Percentiles rank a stretch among this genome's conserved stretches.
Evolutionary conservation across 495 filamentous ascomycete genomes (phyloP).

Genomic region (Penicillium arizonense): DNA sequence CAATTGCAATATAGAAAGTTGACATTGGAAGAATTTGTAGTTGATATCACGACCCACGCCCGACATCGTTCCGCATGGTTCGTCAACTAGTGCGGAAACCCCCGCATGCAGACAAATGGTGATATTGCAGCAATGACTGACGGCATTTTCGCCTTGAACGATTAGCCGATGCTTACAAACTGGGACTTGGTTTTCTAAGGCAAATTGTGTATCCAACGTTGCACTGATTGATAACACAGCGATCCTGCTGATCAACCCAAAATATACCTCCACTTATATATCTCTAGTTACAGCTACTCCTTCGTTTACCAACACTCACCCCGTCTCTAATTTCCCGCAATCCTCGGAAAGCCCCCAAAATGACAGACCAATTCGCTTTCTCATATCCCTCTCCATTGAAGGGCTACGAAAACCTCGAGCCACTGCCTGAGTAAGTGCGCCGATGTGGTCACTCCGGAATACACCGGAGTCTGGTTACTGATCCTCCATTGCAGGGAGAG

Average conservation of each 20-base stretch:
- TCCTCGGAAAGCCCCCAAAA: constrained; percentile 5
- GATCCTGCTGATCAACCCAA: background rate
- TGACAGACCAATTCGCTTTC: constrained; percentile 39
- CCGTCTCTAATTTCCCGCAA: background rate
- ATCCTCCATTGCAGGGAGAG: constrained; percentile 29
- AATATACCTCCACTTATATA: background rate
- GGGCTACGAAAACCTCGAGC: constrained; percentile 62
- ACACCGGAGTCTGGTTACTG: background rate
- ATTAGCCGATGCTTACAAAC: background rate
- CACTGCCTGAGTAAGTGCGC: constrained; percentile 57
- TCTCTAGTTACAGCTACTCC: background rate
- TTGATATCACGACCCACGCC: no score
- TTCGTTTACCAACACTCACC: background rate
- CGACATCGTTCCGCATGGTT: constrained; percentile 26
- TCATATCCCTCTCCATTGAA: constrained; percentile 64
- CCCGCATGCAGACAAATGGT: constrained; percentile 1
- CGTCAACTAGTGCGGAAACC: constrained; percentile 38
- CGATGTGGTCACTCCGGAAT: no score
- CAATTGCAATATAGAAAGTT: background rate
- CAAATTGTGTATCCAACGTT: background rate
- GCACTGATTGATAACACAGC: constrained; percentile 15
- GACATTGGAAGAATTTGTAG: background rate
- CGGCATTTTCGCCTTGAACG: background rate
- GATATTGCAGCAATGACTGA: constrained; percentile 2
- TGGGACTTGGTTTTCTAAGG: background rate